These are phyloP conservation scores for Tuber microsphaerosporum DNA, from an alignment of 495 filamentous ascomycete genomes.

Conservation along the genomic window DNA sequence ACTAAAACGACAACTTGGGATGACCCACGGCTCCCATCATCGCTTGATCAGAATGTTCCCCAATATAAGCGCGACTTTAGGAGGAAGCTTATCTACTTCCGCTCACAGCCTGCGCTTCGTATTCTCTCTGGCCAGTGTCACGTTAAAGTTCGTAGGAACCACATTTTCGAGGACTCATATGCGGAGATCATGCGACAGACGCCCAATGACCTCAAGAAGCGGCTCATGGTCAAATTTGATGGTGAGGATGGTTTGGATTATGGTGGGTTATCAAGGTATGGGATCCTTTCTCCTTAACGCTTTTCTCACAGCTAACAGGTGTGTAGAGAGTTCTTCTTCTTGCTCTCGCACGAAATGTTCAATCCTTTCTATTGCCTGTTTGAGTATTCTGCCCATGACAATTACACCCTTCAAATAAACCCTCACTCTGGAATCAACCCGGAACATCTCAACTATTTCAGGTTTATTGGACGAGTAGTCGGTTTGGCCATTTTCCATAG, in stretches of 20 bases:
- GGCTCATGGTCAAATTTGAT: conserved; percentile 99
- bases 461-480: conserved; percentile 97
- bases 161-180: conserved; percentile 98
- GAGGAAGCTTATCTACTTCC: conserved; percentile 97
- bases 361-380: conserved; percentile 99
- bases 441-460: conserved; percentile 99
- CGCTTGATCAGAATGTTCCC: conserved; percentile 93
- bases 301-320: conserved; percentile 36
- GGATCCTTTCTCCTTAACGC: not conserved
- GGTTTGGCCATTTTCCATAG: conserved; percentile 97
- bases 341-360: conserved; percentile 99
- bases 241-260: conserved; percentile 98
- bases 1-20: conserved; percentile 99
- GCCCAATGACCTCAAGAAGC: conserved; percentile 93
- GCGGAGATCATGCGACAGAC: conserved; percentile 96
- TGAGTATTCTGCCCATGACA: conserved; percentile 99
- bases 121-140: conserved; percentile 96
- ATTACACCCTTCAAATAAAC: conserved; percentile 99
- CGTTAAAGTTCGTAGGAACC: conserved; percentile 89
- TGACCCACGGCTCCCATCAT: conserved; percentile 88
- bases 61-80: conserved; percentile 99
- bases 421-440: conserved; percentile 99
- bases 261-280: conserved; percentile 82
- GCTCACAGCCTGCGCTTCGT: conserved; percentile 90
- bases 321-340: conserved; percentile 94